Evolutionary conservation across 2,329 filamentous ascomycete genomes (phyloP), one percentile per base, ranked within the genome.

Genomic region (Calonectria pteridis): DNA sequence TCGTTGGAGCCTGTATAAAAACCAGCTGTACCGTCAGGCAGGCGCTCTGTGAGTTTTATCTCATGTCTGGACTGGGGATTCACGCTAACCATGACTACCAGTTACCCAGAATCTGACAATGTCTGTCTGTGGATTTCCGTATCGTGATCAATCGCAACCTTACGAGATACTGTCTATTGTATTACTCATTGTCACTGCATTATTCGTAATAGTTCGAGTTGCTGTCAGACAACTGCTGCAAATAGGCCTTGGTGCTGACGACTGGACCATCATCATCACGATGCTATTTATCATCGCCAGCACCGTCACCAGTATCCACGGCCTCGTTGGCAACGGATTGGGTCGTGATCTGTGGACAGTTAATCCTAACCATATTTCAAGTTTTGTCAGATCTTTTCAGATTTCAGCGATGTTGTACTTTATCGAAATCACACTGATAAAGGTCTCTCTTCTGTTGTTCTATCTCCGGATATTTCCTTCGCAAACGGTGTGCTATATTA

Each of bases 381-480:
- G 67, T 1, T 84, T 83, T 26, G 78, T 73, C 9, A 68, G 76
- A 4, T 83, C 69, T 55, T 84, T 85, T 68, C 84, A 80, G 74
- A 29, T 83, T 9, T 75, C 84, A 4, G 83, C 85, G 50, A 78
- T 85, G 0, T 78, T 86, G 26, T 88, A 87, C 76, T 83, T 87
- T 75, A 35, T 82, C 0, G 80, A 84, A 35, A 80, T 85, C 66
- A 81, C 82, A 16, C 74, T 86, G 6, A 80, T 85, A 43, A 87
- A 87, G 75, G 76, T 86, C 31, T 84, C 86, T 1, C 76, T 88
- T 20, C 75, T 87, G 10, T 81, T 84, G 66, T 86, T 88, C 73
- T 88, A 87, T 69, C 79, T 86, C 20, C 81, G 83, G 23, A 85
- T 88, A 58, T 87, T 87, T 49, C 84, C 85, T 0, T 78, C 79